These are phyloP conservation scores for Medicago ruthenica DNA, from an alignment of 306 rosid genomes.

Conservation along the genomic window DNA sequence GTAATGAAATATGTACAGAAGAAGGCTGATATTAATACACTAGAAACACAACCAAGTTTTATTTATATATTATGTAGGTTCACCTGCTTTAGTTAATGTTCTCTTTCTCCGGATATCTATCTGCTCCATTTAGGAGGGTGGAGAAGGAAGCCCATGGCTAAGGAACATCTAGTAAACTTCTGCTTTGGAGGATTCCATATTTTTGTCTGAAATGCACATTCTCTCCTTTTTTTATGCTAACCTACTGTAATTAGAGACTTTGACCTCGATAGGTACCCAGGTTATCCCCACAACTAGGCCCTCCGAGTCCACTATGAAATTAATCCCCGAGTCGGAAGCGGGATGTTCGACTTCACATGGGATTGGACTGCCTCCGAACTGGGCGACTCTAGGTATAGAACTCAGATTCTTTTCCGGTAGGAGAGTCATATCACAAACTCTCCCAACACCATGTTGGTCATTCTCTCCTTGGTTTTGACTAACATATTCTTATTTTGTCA, in stretches of 20 bases:
- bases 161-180: neutral
- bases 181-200: neutral
- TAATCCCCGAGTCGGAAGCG: neutral
- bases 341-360: neutral
- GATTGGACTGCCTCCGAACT: neutral
- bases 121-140: neutral
- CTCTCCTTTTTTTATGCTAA: neutral
- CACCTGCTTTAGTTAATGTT: neutral
- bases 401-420: neutral
- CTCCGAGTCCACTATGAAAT: neutral
- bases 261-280: neutral
- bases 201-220: no score
- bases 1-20: neutral
- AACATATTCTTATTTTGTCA: constrained; percentile 6
- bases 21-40: neutral
- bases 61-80: neutral
- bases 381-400: neutral
- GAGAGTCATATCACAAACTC: neutral
- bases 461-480: constrained; percentile 18
- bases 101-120: no score
- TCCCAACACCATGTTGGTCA: neutral
- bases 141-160: neutral
- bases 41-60: neutral
- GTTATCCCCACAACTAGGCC: neutral
- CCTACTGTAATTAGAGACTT: neutral